Conservation (phyloP, 768 basidiomycete species). For the Russula abietina region DNA sequence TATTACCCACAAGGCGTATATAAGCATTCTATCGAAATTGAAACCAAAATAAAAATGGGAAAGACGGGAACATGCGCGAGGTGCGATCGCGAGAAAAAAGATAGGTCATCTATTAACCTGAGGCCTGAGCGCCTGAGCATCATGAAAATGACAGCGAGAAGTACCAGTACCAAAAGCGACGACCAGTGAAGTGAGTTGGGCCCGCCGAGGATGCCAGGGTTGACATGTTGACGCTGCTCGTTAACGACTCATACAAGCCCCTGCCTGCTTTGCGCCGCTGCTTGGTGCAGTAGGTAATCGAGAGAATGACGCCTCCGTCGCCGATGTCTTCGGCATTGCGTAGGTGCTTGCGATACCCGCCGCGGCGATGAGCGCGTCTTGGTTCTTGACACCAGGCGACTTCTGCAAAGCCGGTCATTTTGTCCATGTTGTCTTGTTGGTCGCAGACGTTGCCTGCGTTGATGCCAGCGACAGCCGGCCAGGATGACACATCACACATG, state of each 20-base stretch:
- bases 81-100: not conserved
- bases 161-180: slow-evolving; percentile 41
- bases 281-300: slow-evolving; percentile 49
- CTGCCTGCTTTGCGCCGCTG: slow-evolving; percentile 45
- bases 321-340: slow-evolving; percentile 40
- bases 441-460: slow-evolving; percentile 44
- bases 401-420: slow-evolving; percentile 49
- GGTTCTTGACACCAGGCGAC: slow-evolving; percentile 37
- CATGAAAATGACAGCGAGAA: slow-evolving; percentile 16
- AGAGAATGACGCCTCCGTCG: slow-evolving; percentile 37
- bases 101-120: too few relatives aligned
- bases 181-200: slow-evolving; percentile 39
- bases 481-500: slow-evolving; percentile 37
- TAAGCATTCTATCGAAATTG: slow-evolving; percentile 3
- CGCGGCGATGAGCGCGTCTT: slow-evolving; percentile 37
- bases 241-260: slow-evolving; percentile 47
- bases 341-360: slow-evolving; percentile 41
- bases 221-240: slow-evolving; percentile 47
- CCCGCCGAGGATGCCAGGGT: slow-evolving; percentile 49
- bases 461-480: slow-evolving; percentile 37
- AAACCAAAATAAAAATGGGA: not conserved
- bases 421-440: slow-evolving; percentile 45
- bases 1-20: slow-evolving; percentile 3
- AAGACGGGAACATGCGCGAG: not conserved
- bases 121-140: too few relatives aligned